Base-by-base conservation (phyloP, 805 yeast genomes). In the Candida methanosorbosa region DNA sequence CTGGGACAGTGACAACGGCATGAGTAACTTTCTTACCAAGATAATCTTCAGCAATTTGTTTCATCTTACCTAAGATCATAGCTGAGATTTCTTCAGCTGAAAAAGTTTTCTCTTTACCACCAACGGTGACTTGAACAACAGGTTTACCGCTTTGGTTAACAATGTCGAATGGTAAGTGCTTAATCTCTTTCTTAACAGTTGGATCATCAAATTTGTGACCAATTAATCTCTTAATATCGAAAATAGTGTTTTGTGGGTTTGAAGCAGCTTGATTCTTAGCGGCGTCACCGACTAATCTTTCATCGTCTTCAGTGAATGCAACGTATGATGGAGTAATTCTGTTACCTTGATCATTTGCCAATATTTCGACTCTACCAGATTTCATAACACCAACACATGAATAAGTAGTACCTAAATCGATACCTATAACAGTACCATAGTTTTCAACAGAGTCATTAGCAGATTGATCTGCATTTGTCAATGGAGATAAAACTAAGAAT, bases 181-280 rank as follows among this genome's bases (percentile, higher is more conserved):
- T 84, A 46, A 81, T 64, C 57, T 87, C 96, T 37, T 62, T 70
- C 47, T 72, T 78, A 37, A 87, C 92, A 52, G 79, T 90, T 32
- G 78, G 71, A 54, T 88, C 96, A 46, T 65, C 62, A 54, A 79
- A 84, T 57, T 84, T 75, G 68, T 79, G 78, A 49, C 94, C 94
- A 58, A 88, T 88, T 59, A 88, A 75, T 70, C 97, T 82, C 72
- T 88, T 88, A 54, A 95, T 95, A 55, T 88, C 97, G 54, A 88
- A 88, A 41, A 88, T 88, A 30, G 97, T 88, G 74, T 88, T 88
- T 41, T 68, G 48, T 35, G 97, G 97, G 69, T 90, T 90, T 79
- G 88, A 83, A 46, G 97, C 95, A 38, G 95, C 95, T 70, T 90
- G 97, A 66, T 90, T 88, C 78, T 90, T 90, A 41, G 97, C 97